Evolutionary conservation across 2,329 filamentous ascomycete species (phyloP).

Genomic region (Aspergillus awamori): DNA sequence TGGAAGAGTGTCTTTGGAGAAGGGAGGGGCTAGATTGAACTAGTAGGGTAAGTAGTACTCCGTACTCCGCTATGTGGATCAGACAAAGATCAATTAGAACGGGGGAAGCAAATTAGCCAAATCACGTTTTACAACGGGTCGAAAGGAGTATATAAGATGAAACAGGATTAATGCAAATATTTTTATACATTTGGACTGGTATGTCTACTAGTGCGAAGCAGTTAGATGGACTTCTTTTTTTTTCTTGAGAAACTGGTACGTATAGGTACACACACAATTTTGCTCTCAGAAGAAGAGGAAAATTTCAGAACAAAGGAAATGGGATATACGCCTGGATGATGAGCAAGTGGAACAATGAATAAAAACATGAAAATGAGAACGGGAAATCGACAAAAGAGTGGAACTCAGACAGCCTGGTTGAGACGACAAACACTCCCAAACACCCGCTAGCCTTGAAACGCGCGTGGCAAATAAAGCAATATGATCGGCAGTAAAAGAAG

Average conservation of each 20-base stretch:
- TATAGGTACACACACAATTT: constrained; percentile 7
- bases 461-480: constrained; percentile 3
- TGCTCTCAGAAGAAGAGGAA: not conserved
- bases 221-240: not conserved
- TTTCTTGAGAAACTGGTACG: not conserved
- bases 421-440: constrained; percentile 22
- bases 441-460: constrained; percentile 25
- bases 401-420: constrained; percentile 21
- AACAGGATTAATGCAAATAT: not conserved
- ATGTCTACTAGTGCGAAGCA: not conserved
- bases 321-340: not conserved
- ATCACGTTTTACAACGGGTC: too few species aligned
- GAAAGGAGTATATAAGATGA: not conserved
- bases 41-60: too few species aligned
- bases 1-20: too few species aligned
- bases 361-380: not conserved
- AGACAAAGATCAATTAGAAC: too few species aligned
- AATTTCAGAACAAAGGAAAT: constrained; percentile 5
- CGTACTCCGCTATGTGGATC: too few species aligned
- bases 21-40: too few species aligned
- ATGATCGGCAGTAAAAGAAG: constrained; percentile 11
- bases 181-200: too few species aligned
- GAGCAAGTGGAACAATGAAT: not conserved
- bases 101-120: too few species aligned
- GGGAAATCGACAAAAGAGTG: constrained; percentile 3